Conservation (phyloP, 2,329 filamentous ascomycete species). For the Colletotrichum cereale region DNA sequence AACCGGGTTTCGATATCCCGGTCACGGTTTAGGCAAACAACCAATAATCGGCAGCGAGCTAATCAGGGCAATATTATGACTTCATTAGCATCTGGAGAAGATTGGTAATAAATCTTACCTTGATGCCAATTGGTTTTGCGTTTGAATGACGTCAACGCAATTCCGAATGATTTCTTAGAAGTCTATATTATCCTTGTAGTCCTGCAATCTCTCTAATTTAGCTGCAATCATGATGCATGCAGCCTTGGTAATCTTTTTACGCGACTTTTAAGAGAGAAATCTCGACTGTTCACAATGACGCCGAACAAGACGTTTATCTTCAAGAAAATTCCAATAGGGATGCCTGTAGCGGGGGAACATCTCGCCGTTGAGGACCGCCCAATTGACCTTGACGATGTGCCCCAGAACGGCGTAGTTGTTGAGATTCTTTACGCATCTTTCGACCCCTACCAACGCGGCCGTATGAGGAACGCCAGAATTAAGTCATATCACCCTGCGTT, state of each 20-base stretch:
- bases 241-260: fast-evolving
- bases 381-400: conserved; percentile 73
- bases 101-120: neutral
- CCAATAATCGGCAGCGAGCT: too few species aligned
- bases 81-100: neutral
- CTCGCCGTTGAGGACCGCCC: conserved; percentile 75
- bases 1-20: too few species aligned
- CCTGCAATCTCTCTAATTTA: neutral
- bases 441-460: conserved; percentile 87
- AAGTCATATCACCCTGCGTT: conserved; percentile 79
- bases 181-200: neutral
- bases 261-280: neutral
- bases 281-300: conserved; percentile 52
- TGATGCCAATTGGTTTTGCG: neutral
- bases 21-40: too few species aligned
- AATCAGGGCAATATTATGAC: neutral
- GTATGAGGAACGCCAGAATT: conserved; percentile 73
- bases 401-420: conserved; percentile 75
- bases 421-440: conserved; percentile 81
- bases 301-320: conserved; percentile 82
- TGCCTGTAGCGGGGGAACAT: conserved; percentile 78
- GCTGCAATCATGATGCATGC: neutral
- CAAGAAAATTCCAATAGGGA: conserved; percentile 74
- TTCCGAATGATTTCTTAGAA: neutral
- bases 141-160: neutral